These are phyloP conservation scores for Corylus americana DNA, from an alignment of 306 rosid species.

Conservation along the genomic window DNA sequence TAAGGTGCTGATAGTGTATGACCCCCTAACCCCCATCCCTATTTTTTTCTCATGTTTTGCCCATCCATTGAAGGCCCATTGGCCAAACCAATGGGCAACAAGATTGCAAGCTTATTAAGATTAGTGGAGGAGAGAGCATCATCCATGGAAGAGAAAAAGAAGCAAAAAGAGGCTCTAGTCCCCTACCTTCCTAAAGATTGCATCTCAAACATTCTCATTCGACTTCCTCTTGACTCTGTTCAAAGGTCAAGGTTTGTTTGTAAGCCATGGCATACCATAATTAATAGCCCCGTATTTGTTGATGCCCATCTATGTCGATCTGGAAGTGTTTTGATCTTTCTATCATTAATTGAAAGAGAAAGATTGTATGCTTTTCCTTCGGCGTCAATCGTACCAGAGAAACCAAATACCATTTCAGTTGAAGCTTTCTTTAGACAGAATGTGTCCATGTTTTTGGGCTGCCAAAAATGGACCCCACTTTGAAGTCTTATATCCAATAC, in stretches of 20 bases:
- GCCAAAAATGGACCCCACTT: constrained; percentile 3
- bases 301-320: constrained; percentile 38
- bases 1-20: not conserved
- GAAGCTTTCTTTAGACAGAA: constrained; percentile 31
- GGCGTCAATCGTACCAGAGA: constrained; percentile 11
- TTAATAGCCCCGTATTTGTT: constrained; percentile 33
- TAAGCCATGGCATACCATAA: constrained; percentile 44
- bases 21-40: not conserved
- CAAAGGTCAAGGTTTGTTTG: constrained; percentile 51
- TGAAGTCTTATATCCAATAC: constrained; percentile 29
- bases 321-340: constrained; percentile 49
- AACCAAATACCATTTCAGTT: constrained; percentile 35
- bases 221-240: constrained; percentile 50
- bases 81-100: constrained; percentile 23
- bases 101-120: constrained; percentile 27
- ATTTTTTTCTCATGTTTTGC: not conserved
- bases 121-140: constrained; percentile 35
- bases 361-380: not conserved
- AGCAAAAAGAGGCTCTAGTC: constrained; percentile 25
- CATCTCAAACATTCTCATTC: constrained; percentile 42
- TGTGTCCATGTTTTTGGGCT: constrained; percentile 25
- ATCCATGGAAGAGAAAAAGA: constrained; percentile 37
- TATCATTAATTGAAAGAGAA: constrained; percentile 7
- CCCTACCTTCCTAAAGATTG: constrained; percentile 48
- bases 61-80: constrained; percentile 15